Percentiles rank a stretch among this genome's conserved stretches.
phyloP scores from a whole-genome alignment of 2,329 filamentous ascomycete genomes.

The Zymoseptoria ardabiliae region DNA sequence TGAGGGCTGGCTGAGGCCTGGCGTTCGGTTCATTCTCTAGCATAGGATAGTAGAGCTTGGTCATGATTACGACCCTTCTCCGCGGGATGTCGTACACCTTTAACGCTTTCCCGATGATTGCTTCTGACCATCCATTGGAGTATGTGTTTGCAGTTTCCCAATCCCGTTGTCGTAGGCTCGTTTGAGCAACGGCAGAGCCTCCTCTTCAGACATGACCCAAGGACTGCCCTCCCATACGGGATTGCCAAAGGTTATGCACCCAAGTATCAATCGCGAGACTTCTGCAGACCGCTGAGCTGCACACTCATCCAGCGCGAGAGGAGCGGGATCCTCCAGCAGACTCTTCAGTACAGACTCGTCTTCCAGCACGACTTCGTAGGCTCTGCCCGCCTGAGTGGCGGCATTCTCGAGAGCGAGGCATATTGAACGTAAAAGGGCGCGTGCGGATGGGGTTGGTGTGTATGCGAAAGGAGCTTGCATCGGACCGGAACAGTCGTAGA shows the following conservation, averaged over 20 bases:
- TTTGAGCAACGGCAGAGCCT: conserved; percentile 52
- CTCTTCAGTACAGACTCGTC: too few relatives aligned
- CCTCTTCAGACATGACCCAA: conserved; percentile 28
- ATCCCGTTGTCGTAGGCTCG: conserved; percentile 56
- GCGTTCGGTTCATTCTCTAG: conserved; percentile 10
- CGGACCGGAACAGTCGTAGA: too few relatives aligned
- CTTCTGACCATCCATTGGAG: conserved; percentile 58
- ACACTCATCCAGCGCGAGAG: too few relatives aligned
- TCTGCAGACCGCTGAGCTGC: too few relatives aligned
- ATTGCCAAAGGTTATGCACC: conserved; percentile 50
- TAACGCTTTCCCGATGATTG: conserved; percentile 59
- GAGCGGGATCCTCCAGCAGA: too few relatives aligned
- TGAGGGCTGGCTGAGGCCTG: conserved; percentile 3
- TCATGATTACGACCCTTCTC: conserved; percentile 57
- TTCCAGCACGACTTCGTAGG: too few relatives aligned
- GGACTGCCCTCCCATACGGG: conserved; percentile 29
- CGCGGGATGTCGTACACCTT: conserved; percentile 60
- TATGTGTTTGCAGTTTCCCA: conserved; percentile 54
- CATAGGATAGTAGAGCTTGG: conserved; percentile 54
- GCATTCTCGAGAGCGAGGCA: too few relatives aligned
- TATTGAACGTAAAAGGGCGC: too few relatives aligned
- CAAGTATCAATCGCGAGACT: conserved; percentile 51
- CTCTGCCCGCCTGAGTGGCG: too few relatives aligned
- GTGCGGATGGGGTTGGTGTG: too few relatives aligned
- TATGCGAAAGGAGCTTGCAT: too few relatives aligned